Conservation (phyloP, 108 stramenopile genomes). For the Cyclotella baltica region DNA sequence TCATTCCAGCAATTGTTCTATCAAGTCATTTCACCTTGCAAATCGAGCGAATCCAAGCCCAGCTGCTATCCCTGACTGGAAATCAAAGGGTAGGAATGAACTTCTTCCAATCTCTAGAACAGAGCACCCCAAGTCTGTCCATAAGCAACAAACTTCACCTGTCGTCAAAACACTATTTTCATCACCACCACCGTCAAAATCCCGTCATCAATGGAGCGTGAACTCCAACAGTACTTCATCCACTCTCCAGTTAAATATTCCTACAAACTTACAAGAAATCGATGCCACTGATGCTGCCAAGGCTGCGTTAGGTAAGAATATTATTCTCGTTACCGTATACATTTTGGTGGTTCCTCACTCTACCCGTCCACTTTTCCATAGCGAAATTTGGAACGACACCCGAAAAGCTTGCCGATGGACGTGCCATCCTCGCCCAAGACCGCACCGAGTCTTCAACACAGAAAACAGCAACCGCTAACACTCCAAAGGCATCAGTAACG, state of each 20-base stretch:
- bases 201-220: conserved; percentile 38
- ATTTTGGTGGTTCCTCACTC: neutral
- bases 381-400: conserved; percentile 79
- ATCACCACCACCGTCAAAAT: conserved; percentile 39
- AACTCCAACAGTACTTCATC: conserved; percentile 9
- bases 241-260: conserved; percentile 45
- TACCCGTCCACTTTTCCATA: neutral
- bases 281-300: conserved; percentile 62
- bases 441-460: conserved; percentile 20
- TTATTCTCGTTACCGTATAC: neutral
- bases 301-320: conserved; percentile 55
- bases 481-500: conserved; percentile 19
- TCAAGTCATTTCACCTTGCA: conserved; percentile 35
- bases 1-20: neutral
- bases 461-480: conserved; percentile 19
- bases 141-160: conserved; percentile 13
- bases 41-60: neutral
- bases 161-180: conserved; percentile 53
- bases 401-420: conserved; percentile 63
- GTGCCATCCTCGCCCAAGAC: conserved; percentile 51
- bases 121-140: conserved; percentile 4
- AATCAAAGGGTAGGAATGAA: conserved; percentile 50
- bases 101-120: conserved; percentile 28
- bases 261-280: conserved; percentile 59
- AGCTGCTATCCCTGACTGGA: conserved; percentile 47